Percentiles rank a stretch among this genome's conserved stretches.
Evolutionary conservation across 129 eudicot species (phyloP).

Genomic region (sunflower (Helianthus annuus)): DNA sequence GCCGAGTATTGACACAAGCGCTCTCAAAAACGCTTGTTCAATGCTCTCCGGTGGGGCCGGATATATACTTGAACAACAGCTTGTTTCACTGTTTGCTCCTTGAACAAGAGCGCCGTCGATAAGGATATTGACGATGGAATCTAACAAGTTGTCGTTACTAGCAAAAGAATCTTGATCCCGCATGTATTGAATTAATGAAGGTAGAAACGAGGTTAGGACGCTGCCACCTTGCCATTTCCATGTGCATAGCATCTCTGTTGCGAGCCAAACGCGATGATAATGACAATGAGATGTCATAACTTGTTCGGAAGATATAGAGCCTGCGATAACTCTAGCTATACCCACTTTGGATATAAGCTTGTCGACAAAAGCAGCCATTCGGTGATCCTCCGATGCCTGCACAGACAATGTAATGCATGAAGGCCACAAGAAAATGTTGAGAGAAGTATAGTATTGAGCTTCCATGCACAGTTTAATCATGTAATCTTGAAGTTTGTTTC

Average conservation of each 20-base stretch:
- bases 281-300: slow-evolving; percentile 27
- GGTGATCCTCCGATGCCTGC: slow-evolving; percentile 26
- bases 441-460: not conserved
- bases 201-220: slow-evolving; percentile 67
- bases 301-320: slow-evolving; percentile 31
- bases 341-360: slow-evolving; percentile 75
- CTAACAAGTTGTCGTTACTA: slow-evolving; percentile 42
- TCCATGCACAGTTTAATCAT: not conserved
- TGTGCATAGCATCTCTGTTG: slow-evolving; percentile 87
- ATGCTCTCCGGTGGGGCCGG: slow-evolving; percentile 32
- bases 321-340: slow-evolving; percentile 61
- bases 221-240: slow-evolving; percentile 96
- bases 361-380: slow-evolving; percentile 66
- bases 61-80: slow-evolving; percentile 31
- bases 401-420: not conserved
- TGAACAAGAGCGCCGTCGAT: slow-evolving; percentile 86
- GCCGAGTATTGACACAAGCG: slow-evolving; percentile 53
- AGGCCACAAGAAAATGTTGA: not conserved
- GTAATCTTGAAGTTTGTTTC: not conserved
- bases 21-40: slow-evolving; percentile 68
- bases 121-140: slow-evolving; percentile 55
- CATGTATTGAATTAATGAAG: slow-evolving; percentile 46
- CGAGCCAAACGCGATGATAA: slow-evolving; percentile 81
- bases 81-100: slow-evolving; percentile 45
- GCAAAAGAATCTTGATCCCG: slow-evolving; percentile 30